A percentile compares a stretch with the other conserved stretches of the same genome.
These are phyloP conservation scores for Margaritispora aquatica DNA, from an alignment of 495 filamentous ascomycete genomes.

Conservation along the genomic window DNA sequence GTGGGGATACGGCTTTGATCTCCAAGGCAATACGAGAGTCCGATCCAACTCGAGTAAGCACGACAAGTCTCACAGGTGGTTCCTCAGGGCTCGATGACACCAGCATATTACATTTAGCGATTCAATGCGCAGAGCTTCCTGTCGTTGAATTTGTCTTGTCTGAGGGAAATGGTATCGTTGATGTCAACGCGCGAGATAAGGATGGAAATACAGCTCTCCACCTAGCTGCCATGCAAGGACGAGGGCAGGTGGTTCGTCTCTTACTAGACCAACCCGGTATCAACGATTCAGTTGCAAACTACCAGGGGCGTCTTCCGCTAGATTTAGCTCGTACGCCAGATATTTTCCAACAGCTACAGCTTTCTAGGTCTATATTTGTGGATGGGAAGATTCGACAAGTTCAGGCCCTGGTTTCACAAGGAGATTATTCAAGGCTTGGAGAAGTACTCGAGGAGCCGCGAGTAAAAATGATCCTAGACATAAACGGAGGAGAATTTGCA, in stretches of 20 bases:
- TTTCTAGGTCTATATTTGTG: constrained; percentile 83
- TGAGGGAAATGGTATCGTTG: constrained; percentile 54
- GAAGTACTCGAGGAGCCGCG: constrained; percentile 76
- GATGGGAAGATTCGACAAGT: constrained; percentile 79
- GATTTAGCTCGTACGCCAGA: constrained; percentile 87
- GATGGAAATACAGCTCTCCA: constrained; percentile 94
- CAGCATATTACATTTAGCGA: constrained; percentile 83
- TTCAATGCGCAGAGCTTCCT: constrained; percentile 94
- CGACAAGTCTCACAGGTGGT: constrained; percentile 40
- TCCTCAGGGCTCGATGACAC: constrained; percentile 62
- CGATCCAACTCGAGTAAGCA: constrained; percentile 44
- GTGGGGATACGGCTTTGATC: constrained; percentile 85
- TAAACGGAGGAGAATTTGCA: constrained; percentile 83
- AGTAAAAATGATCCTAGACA: constrained; percentile 77
- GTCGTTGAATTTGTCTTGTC: constrained; percentile 95
- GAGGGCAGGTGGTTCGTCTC: constrained; percentile 69
- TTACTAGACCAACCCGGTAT: constrained; percentile 73
- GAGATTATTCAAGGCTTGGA: constrained; percentile 71
- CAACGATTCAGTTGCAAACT: constrained; percentile 89
- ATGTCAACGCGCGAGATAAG: constrained; percentile 84
- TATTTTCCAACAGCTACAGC: constrained; percentile 91
- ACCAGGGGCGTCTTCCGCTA: constrained; percentile 76
- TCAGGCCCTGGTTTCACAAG: constrained; percentile 62
- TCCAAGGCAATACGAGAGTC: constrained; percentile 77
- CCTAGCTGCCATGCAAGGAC: constrained; percentile 75